phyloP scores from a whole-genome alignment of 2,329 filamentous ascomycete genomes.

The Chalaropsis ovoidea region DNA sequence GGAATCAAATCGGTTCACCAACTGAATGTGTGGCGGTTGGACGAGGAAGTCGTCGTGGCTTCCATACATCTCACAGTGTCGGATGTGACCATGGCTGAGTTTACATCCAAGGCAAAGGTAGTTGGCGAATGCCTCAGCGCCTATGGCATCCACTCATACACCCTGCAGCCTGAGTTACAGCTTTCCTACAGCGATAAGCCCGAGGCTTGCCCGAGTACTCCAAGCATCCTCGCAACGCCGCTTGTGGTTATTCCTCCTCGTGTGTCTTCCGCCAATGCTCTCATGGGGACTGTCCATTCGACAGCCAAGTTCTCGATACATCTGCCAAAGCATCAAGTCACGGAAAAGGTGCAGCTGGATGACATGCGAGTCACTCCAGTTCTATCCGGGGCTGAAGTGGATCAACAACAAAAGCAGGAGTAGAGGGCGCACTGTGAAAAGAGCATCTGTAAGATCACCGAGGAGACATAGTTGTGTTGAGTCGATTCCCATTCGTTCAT shows the following conservation, averaged over 20 bases:
- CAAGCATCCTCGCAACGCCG: background rate
- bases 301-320: background rate
- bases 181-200: background rate
- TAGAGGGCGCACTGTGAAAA: background rate
- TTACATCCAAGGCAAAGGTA: conserved; percentile 50
- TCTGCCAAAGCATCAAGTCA: background rate
- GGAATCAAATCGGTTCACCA: conserved; percentile 60
- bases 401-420: background rate
- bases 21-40: conserved; percentile 63
- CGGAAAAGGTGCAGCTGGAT: background rate
- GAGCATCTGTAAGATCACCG: background rate
- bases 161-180: conserved; percentile 54
- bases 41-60: conserved; percentile 59
- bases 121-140: conserved; percentile 61
- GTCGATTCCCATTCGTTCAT: background rate
- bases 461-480: background rate
- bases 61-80: conserved; percentile 58
- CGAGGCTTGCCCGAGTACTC: background rate
- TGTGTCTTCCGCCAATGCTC: background rate
- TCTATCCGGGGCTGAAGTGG: background rate
- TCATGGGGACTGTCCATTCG: background rate
- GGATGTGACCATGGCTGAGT: conserved; percentile 45
- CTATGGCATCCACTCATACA: conserved; percentile 62
- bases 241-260: background rate
- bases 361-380: background rate